phyloP scores from a whole-genome alignment of 139 green algal species.

The Parachlorella kessleri region DNA sequence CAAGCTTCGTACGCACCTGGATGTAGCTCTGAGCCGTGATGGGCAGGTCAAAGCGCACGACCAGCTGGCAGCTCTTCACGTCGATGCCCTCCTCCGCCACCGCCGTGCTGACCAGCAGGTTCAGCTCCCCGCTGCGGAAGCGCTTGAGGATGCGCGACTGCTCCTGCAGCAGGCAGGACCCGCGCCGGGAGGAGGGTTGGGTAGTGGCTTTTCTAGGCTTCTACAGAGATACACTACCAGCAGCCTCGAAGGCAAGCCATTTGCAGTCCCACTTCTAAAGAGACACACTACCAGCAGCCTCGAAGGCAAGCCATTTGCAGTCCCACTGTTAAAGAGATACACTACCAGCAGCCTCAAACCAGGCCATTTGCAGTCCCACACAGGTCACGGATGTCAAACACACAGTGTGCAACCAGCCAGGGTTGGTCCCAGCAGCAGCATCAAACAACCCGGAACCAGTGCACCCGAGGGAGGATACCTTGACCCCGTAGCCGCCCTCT shows the following conservation, averaged over 20 bases:
- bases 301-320: neutral
- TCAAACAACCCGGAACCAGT: no score
- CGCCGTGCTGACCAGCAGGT: slow-evolving; percentile 47
- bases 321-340: neutral
- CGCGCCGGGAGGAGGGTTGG: neutral
- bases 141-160: slow-evolving; percentile 37
- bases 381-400: neutral
- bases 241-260: no score
- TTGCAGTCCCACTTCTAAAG: neutral
- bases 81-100: slow-evolving; percentile 62
- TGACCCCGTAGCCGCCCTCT: slow-evolving; percentile 5
- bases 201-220: no score
- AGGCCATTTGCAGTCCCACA: neutral
- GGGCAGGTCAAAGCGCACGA: slow-evolving; percentile 52
- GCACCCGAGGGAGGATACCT: no score
- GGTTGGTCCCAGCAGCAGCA: neutral
- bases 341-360: no score
- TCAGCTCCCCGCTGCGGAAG: slow-evolving; percentile 39
- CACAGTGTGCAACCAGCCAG: neutral
- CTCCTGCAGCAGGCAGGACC: slow-evolving; percentile 17
- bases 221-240: no score
- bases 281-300: no score
- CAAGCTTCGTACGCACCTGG: neutral
- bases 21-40: slow-evolving; percentile 34
- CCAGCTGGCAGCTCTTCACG: slow-evolving; percentile 51